Evolutionary conservation across 2,329 filamentous ascomycete species (phyloP).

Genomic region (Pseudogymnoascus verrucosus): DNA sequence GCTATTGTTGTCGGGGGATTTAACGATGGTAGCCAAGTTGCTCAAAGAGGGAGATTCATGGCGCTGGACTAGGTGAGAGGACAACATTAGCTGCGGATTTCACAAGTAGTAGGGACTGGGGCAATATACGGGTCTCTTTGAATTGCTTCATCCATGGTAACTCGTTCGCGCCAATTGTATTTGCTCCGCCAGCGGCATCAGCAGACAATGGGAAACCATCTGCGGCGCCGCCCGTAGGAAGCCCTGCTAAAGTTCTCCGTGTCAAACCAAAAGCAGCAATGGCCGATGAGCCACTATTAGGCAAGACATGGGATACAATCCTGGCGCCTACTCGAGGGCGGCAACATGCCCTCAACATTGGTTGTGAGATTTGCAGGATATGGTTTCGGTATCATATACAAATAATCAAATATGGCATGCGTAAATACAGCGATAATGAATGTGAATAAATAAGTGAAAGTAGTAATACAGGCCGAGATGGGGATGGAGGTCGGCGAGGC

Average conservation of each 20-base stretch:
- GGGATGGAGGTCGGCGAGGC: neutral
- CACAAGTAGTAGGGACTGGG: neutral
- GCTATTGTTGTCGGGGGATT: conserved; percentile 13
- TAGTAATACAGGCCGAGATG: neutral
- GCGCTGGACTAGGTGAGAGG: neutral
- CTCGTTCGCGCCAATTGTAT: neutral
- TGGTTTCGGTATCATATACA: neutral
- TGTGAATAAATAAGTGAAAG: neutral
- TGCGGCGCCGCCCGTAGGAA: neutral
- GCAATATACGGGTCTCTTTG: neutral
- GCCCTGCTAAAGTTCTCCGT: neutral
- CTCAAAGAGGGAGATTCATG: neutral
- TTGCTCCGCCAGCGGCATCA: neutral
- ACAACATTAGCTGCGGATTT: neutral
- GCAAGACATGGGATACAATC: neutral
- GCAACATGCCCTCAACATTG: conserved; percentile 4
- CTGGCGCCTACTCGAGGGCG: conserved; percentile 2
- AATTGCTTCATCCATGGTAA: conserved; percentile 7
- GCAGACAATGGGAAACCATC: neutral
- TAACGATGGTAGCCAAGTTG: conserved; percentile 10
- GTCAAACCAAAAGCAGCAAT: neutral
- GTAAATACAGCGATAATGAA: neutral
- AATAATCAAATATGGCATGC: neutral
- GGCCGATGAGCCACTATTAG: neutral
- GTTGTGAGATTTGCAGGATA: neutral